These are phyloP conservation scores for Hypoxylon lenormandii DNA, from an alignment of 495 filamentous ascomycete genomes.

Conservation along the genomic window DNA sequence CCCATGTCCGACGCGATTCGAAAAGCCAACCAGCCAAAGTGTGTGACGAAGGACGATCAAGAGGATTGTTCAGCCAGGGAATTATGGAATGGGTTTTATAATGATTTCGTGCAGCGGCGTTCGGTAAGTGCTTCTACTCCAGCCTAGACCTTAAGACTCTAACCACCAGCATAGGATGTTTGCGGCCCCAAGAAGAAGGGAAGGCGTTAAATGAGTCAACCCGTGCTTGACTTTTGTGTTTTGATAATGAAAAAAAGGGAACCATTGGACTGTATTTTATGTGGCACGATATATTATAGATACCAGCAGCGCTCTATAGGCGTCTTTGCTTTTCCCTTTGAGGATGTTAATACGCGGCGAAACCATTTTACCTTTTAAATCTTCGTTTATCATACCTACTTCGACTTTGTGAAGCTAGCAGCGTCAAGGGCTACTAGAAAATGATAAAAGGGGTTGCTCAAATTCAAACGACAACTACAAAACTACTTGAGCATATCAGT, in stretches of 20 bases:
- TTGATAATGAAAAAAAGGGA: slow-evolving; percentile 30
- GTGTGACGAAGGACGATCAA: slow-evolving; percentile 54
- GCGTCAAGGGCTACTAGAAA: no score
- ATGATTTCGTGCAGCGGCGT: slow-evolving; percentile 72
- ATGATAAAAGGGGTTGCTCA: no score
- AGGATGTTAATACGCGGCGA: slow-evolving; percentile 23
- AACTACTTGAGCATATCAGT: no score
- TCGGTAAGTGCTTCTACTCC: slow-evolving; percentile 60
- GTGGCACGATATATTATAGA: slow-evolving; percentile 45
- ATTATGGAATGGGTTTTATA: slow-evolving; percentile 78
- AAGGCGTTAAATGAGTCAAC: slow-evolving; percentile 27
- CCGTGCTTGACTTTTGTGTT: slow-evolving; percentile 1
- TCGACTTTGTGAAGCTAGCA: no score
- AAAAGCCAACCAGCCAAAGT: slow-evolving; percentile 69
- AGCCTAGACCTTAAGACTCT: slow-evolving; percentile 11
- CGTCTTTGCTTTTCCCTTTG: slow-evolving; percentile 11
- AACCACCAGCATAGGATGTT: slow-evolving; percentile 40
- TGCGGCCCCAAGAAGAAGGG: slow-evolving; percentile 39
- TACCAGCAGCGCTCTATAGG: slow-evolving; percentile 35
- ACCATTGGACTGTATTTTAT: slow-evolving; percentile 38
- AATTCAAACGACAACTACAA: no score
- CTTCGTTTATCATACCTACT: not conserved
- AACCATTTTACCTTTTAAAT: not conserved
- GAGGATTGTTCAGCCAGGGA: slow-evolving; percentile 71
- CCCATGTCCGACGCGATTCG: slow-evolving; percentile 68